Percentiles rank a stretch among this genome's conserved stretches.
Conservation (phyloP, 73 alveolate species). For the Paramecium biaurelia region DNA sequence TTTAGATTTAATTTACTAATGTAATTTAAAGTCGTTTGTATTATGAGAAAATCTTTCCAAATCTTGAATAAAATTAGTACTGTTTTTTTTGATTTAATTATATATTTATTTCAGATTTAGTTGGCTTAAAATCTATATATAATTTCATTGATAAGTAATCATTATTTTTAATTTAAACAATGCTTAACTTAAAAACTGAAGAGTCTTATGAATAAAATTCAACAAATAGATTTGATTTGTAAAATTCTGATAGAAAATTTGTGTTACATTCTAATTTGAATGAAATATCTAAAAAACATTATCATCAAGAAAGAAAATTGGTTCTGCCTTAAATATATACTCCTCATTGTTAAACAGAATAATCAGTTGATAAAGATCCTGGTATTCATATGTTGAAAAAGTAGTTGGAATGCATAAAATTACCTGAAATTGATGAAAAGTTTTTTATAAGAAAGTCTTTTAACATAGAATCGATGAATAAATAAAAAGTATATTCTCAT, state of each 20-base stretch:
- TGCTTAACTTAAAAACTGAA: neutral
- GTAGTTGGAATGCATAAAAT: neutral
- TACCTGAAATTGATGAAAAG: neutral
- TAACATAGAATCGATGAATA: neutral
- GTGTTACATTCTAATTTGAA: neutral
- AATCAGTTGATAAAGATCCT: neutral
- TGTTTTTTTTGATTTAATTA: neutral
- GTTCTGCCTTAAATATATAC: neutral
- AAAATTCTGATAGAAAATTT: neutral
- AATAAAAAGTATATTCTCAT: neutral
- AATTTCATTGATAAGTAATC: neutral
- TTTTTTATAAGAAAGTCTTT: neutral
- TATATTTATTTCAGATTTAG: neutral
- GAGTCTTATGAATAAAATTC: neutral
- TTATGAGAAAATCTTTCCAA: neutral
- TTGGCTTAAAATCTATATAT: neutral
- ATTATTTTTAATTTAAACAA: neutral
- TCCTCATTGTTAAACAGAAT: neutral
- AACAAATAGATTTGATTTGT: neutral
- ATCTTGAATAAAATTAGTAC: neutral
- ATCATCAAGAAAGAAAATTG: neutral
- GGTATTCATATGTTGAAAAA: neutral
- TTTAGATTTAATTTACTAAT: neutral
- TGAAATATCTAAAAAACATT: neutral
- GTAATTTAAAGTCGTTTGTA: neutral